phyloP scores from a whole-genome alignment of 805 yeast genomes.

The Brettanomyces custersianus region DNA sequence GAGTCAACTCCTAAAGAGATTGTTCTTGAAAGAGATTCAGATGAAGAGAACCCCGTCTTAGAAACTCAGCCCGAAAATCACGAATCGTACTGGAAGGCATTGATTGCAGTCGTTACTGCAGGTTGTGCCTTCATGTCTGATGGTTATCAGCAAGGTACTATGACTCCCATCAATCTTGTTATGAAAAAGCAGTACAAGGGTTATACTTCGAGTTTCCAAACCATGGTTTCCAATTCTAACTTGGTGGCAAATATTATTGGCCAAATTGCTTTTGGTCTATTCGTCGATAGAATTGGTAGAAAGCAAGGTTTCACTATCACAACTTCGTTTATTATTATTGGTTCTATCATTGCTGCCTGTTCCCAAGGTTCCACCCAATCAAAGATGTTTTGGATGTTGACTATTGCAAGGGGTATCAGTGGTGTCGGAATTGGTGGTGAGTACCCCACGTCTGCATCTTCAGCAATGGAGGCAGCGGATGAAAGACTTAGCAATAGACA shows the following conservation, averaged over 20 bases:
- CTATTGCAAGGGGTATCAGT: slow-evolving; percentile 1
- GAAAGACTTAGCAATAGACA: slow-evolving; percentile 28
- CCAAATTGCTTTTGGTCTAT: slow-evolving; percentile 45
- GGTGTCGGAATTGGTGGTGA: slow-evolving; percentile 44
- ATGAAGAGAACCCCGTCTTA: not conserved
- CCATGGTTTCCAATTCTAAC: slow-evolving; percentile 29
- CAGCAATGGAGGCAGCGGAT: slow-evolving; percentile 52
- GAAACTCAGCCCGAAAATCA: slow-evolving; percentile 1
- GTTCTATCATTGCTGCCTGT: slow-evolving; percentile 48
- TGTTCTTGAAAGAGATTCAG: not conserved
- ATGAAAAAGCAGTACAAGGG: slow-evolving; percentile 8
- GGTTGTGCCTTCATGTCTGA: slow-evolving; percentile 18
- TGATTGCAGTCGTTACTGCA: slow-evolving; percentile 13
- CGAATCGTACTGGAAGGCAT: slow-evolving; percentile 4
- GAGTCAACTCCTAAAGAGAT: not conserved
- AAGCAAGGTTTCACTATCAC: slow-evolving; percentile 51
- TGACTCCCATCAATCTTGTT: slow-evolving; percentile 13
- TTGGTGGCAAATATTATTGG: slow-evolving; percentile 52
- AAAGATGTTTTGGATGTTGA: slow-evolving; percentile 39
- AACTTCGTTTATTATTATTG: slow-evolving; percentile 44
- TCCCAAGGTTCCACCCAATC: slow-evolving; percentile 37
- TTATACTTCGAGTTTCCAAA: slow-evolving; percentile 11
- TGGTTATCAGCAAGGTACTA: slow-evolving; percentile 18
- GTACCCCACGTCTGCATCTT: slow-evolving; percentile 52
- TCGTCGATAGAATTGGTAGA: slow-evolving; percentile 50